Conservation (phyloP, 2,329 filamentous ascomycete genomes). For the Cladophialophora chaetospira region DNA sequence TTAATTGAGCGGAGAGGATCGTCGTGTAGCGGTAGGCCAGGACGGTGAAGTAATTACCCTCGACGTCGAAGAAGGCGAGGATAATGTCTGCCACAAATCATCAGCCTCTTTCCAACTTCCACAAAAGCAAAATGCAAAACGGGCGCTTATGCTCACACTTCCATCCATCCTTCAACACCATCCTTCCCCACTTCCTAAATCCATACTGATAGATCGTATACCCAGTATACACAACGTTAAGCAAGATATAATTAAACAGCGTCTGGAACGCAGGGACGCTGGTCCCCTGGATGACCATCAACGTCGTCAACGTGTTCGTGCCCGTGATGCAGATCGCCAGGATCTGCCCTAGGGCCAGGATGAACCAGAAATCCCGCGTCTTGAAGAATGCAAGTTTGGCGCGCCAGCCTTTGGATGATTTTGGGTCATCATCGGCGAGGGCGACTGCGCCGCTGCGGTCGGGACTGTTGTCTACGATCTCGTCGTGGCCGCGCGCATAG, state of each 20-base stretch:
- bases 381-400: slow-evolving; percentile 67
- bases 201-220: slow-evolving; percentile 81
- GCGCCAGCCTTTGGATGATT: slow-evolving; percentile 48
- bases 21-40: slow-evolving; percentile 92
- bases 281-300: slow-evolving; percentile 68
- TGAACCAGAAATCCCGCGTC: slow-evolving; percentile 85
- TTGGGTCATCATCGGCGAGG: slow-evolving; percentile 42
- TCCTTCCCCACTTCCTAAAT: slow-evolving; percentile 64
- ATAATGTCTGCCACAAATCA: slow-evolving; percentile 62
- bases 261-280: slow-evolving; percentile 94
- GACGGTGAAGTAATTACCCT: slow-evolving; percentile 98
- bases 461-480: slow-evolving; percentile 35
- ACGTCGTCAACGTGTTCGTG: slow-evolving; percentile 85
- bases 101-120: neutral
- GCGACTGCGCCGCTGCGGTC: slow-evolving; percentile 29
- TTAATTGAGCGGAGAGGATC: slow-evolving; percentile 86
- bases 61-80: slow-evolving; percentile 87
- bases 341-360: slow-evolving; percentile 77
- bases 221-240: slow-evolving; percentile 78
- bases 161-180: slow-evolving; percentile 77
- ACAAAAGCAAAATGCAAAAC: neutral
- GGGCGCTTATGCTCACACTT: slow-evolving; percentile 58
- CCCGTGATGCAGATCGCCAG: slow-evolving; percentile 87
- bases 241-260: slow-evolving; percentile 88
- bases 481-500: slow-evolving; percentile 43